Evolutionary conservation across 768 basidiomycete genomes (phyloP).

Genomic region (Boletus tylopilopsis): DNA sequence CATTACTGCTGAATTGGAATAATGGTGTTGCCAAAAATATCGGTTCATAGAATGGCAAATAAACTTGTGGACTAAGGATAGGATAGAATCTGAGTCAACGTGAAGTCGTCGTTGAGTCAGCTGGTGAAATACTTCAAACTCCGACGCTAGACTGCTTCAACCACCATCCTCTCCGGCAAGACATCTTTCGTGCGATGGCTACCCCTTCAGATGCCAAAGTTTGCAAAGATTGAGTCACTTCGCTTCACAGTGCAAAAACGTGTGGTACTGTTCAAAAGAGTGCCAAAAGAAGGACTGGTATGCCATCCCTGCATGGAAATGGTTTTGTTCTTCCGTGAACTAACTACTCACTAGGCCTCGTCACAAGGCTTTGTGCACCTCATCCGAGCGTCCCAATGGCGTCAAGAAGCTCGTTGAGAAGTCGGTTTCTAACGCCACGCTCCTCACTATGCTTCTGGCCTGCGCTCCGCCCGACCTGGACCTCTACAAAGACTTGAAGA

Average conservation of each 20-base stretch:
- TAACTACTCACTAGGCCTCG: constrained; percentile 3
- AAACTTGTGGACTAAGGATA: too few relatives aligned
- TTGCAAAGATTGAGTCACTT: not conserved
- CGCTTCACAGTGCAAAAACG: constrained; percentile 14
- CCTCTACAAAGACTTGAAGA: constrained; percentile 4
- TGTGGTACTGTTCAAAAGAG: constrained; percentile 21
- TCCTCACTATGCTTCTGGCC: constrained; percentile 4
- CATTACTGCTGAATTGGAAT: too few relatives aligned
- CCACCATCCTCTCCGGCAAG: constrained; percentile 9
- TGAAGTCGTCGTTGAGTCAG: too few relatives aligned
- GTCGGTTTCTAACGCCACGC: constrained; percentile 4
- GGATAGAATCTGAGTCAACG: too few relatives aligned
- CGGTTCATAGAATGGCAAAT: too few relatives aligned
- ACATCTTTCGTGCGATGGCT: constrained; percentile 4
- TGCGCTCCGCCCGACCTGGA: constrained; percentile 12
- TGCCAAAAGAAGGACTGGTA: constrained; percentile 21
- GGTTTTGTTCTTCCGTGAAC: too few relatives aligned
- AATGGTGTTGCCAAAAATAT: too few relatives aligned
- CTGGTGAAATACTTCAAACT: too few relatives aligned
- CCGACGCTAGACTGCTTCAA: too few relatives aligned
- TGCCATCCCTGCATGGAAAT: not conserved
- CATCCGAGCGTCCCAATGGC: constrained; percentile 13
- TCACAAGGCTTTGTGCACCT: constrained; percentile 10
- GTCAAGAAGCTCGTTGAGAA: constrained; percentile 12
- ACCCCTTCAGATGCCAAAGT: constrained; percentile 6